A percentile compares a stretch with the other conserved stretches of the same genome.
Conservation (phyloP, 169 alveolate genomes). For the Plasmodium coatneyi region DNA sequence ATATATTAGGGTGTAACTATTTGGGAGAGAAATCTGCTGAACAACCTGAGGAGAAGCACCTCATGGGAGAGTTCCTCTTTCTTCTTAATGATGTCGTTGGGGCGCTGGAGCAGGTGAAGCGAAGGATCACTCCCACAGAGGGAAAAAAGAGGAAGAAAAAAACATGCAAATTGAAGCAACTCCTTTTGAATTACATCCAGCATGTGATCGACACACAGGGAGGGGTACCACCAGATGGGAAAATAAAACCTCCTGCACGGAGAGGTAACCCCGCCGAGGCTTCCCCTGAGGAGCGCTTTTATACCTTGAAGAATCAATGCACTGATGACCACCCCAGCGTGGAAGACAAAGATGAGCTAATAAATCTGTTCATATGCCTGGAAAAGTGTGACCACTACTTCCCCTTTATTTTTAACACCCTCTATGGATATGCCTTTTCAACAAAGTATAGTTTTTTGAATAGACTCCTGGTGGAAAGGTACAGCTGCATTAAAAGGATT, state of each 20-base stretch:
- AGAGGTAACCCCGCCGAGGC: background rate
- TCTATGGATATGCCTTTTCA: conserved; percentile 20
- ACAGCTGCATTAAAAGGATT: conserved; percentile 3
- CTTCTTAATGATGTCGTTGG: background rate
- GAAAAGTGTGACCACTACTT: conserved; percentile 64
- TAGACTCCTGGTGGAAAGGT: conserved; percentile 12
- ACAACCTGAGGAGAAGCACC: background rate
- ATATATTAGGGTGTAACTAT: background rate
- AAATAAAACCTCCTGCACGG: background rate
- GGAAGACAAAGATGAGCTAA: conserved; percentile 3
- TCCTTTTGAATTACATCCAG: background rate
- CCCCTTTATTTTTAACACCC: conserved; percentile 37
- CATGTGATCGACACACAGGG: background rate
- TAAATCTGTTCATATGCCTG: conserved; percentile 39
- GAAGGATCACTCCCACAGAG: background rate
- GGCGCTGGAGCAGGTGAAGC: background rate
- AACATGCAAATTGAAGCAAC: conserved; percentile 4
- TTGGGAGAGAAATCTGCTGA: background rate
- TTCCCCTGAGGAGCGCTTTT: background rate
- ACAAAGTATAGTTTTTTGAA: conserved; percentile 8
- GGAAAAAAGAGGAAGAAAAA: conserved; percentile 5
- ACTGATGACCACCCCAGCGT: background rate
- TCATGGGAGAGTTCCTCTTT: conserved; percentile 30
- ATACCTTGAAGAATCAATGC: background rate
- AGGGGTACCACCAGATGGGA: background rate